A percentile compares a stretch with the other conserved stretches of the same genome.
Conservation (phyloP, 2,329 filamentous ascomycete genomes). For the Cordyceps javanica region DNA sequence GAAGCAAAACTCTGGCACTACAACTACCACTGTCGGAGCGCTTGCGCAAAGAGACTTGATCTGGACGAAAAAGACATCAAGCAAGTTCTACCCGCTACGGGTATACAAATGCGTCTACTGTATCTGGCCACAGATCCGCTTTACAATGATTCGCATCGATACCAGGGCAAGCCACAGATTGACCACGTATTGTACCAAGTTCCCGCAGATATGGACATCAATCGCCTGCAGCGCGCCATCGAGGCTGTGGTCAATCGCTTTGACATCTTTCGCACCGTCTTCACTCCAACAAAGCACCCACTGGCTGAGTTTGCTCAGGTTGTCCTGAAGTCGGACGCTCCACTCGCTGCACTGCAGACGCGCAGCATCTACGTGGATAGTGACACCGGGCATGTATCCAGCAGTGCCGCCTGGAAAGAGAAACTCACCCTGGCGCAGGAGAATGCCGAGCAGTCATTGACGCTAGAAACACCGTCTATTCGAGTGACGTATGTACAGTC, state of each 20-base stretch:
- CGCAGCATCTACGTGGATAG: not conserved
- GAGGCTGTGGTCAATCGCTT: conserved; percentile 2
- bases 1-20: conserved; percentile 5
- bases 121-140: not conserved
- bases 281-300: conserved; percentile 7
- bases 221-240: conserved; percentile 11
- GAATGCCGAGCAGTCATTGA: conserved; percentile 1
- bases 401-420: not conserved
- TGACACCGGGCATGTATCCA: not conserved
- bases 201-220: conserved; percentile 1
- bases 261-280: conserved; percentile 14
- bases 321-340: not conserved
- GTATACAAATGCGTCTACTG: not conserved
- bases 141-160: conserved; percentile 4
- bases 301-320: conserved; percentile 11
- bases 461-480: conserved; percentile 3
- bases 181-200: conserved; percentile 13
- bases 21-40: not conserved
- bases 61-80: not conserved
- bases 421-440: not conserved
- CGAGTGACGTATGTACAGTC: conserved; percentile 7
- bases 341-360: not conserved
- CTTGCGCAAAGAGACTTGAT: not conserved
- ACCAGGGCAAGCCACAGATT: conserved; percentile 7
- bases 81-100: conserved; percentile 7